phyloP scores from a whole-genome alignment of 495 filamentous ascomycete genomes.

The Parathielavia appendiculata region DNA sequence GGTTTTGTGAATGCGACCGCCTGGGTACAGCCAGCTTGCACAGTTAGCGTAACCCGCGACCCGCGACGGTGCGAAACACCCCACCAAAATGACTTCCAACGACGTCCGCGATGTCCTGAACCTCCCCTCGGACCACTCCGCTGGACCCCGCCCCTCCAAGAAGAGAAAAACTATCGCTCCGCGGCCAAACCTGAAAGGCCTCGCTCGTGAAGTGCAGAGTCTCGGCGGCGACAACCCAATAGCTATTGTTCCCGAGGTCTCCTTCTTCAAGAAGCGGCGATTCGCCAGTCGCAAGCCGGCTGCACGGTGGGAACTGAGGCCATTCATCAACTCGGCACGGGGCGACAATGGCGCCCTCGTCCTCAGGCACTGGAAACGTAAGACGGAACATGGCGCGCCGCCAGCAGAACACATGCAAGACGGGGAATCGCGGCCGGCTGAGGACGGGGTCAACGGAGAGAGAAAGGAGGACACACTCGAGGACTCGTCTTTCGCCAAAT shows the following conservation, averaged over 20 bases:
- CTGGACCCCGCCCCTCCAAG: conserved; percentile 59
- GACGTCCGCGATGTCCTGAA: conserved; percentile 91
- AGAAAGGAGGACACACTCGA: conserved; percentile 33
- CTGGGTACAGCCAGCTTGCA: neutral
- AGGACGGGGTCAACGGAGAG: conserved; percentile 16
- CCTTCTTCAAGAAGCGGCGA: conserved; percentile 45
- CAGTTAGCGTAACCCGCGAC: conserved; percentile 11
- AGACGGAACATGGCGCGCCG: conserved; percentile 32
- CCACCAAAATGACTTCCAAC: conserved; percentile 60
- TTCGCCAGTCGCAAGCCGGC: conserved; percentile 59
- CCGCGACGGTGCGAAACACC: conserved; percentile 14
- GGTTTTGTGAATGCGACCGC: neutral
- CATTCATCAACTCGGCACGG: conserved; percentile 53
- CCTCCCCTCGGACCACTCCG: conserved; percentile 57
- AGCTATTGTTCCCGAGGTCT: conserved; percentile 43
- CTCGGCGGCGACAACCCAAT: conserved; percentile 46
- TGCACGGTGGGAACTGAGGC: conserved; percentile 47
- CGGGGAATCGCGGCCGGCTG: conserved; percentile 16
- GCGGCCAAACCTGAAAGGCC: conserved; percentile 57
- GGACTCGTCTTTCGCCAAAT: conserved; percentile 65
- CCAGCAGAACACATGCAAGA: conserved; percentile 17
- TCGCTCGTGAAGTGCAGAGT: conserved; percentile 59
- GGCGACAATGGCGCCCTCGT: conserved; percentile 46
- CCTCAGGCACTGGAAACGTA: conserved; percentile 62
- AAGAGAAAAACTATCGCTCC: conserved; percentile 69